Conservation (phyloP, 1,284 basidiomycete species). For the Apiotrichum gamsii region DNA sequence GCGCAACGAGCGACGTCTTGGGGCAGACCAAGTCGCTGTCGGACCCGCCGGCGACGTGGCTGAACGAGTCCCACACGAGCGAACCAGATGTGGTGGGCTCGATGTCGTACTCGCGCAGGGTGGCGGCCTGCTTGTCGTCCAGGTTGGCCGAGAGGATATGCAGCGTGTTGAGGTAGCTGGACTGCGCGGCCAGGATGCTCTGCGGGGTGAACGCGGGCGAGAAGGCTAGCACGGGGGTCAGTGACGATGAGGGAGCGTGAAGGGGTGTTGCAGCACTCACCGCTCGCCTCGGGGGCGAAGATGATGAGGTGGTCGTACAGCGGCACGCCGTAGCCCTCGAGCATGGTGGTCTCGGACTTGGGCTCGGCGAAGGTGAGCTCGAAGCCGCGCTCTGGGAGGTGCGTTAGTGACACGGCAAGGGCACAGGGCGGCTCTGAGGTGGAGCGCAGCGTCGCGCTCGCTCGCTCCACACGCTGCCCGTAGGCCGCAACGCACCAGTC, state of each 20-base stretch:
- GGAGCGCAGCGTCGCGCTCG: too few species aligned
- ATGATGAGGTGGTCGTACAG: slow-evolving; percentile 76
- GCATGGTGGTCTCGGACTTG: slow-evolving; percentile 59
- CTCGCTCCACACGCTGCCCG: not conserved
- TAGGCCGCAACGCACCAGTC: slow-evolving; percentile 53
- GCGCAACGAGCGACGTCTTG: slow-evolving; percentile 67
- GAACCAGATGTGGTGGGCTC: slow-evolving; percentile 35
- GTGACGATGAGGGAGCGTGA: not conserved
- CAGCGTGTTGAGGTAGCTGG: slow-evolving; percentile 71
- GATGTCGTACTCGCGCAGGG: slow-evolving; percentile 54
- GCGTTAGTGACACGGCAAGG: not conserved
- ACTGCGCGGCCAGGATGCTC: slow-evolving; percentile 65
- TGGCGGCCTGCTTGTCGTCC: slow-evolving; percentile 50
- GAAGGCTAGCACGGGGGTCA: slow-evolving; percentile 44
- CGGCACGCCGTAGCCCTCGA: slow-evolving; percentile 65
- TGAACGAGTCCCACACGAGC: slow-evolving; percentile 48
- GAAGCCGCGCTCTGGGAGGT: slow-evolving; percentile 66
- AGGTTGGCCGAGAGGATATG: slow-evolving; percentile 64
- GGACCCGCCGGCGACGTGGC: slow-evolving; percentile 12
- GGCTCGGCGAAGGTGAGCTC: slow-evolving; percentile 75
- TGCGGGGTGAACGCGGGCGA: slow-evolving; percentile 62
- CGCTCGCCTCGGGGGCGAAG: slow-evolving; percentile 72
- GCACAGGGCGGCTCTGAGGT: not conserved
- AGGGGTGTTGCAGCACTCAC: slow-evolving; percentile 50
- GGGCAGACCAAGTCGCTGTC: slow-evolving; percentile 49